Conservation (phyloP, 495 filamentous ascomycete genomes). For the Tuber melanosporum region DNA sequence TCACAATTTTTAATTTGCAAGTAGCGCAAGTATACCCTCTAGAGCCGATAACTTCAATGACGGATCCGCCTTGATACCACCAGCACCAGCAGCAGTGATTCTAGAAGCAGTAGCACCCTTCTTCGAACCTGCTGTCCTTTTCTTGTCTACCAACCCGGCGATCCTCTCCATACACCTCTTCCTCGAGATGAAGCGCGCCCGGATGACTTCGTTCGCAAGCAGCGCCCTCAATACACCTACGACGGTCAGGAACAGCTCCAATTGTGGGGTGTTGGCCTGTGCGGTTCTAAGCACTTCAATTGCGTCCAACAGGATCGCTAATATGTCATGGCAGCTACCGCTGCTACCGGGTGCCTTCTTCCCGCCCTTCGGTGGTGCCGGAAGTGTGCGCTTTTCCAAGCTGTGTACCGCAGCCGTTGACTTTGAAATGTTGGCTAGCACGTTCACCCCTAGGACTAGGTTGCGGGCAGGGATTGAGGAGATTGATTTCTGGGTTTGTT, state of each 20-base stretch:
- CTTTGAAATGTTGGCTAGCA: slow-evolving; percentile 28
- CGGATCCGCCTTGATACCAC: slow-evolving; percentile 17
- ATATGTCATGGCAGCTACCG: slow-evolving; percentile 23
- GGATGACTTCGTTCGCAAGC: slow-evolving; percentile 16
- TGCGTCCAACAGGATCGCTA: slow-evolving; percentile 22
- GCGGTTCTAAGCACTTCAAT: slow-evolving; percentile 28
- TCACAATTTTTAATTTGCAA: slow-evolving; percentile 15
- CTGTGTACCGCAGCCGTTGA: slow-evolving; percentile 13
- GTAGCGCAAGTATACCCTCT: slow-evolving; percentile 15
- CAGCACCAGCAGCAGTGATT: slow-evolving; percentile 10
- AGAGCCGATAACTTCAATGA: slow-evolving; percentile 15
- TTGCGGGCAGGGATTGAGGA: slow-evolving; percentile 23
- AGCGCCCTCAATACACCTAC: slow-evolving; percentile 21
- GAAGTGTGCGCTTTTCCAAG: slow-evolving; percentile 18
- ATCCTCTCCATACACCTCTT: slow-evolving; percentile 38
- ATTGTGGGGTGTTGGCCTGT: slow-evolving; percentile 24
- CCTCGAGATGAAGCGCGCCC: slow-evolving; percentile 25
- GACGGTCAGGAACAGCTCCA: slow-evolving; percentile 21
- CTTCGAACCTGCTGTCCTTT: slow-evolving; percentile 21
- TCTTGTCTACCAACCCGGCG: slow-evolving; percentile 12
- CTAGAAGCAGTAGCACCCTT: slow-evolving; percentile 1
- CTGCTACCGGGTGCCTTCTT: background rate
- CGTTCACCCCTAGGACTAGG: slow-evolving; percentile 21
- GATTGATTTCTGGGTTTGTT: slow-evolving; percentile 25
- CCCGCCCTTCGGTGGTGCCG: slow-evolving; percentile 7